Evolutionary conservation across 345 rosid genomes (phyloP).

Genomic region (Arabidopsis arenosa): DNA sequence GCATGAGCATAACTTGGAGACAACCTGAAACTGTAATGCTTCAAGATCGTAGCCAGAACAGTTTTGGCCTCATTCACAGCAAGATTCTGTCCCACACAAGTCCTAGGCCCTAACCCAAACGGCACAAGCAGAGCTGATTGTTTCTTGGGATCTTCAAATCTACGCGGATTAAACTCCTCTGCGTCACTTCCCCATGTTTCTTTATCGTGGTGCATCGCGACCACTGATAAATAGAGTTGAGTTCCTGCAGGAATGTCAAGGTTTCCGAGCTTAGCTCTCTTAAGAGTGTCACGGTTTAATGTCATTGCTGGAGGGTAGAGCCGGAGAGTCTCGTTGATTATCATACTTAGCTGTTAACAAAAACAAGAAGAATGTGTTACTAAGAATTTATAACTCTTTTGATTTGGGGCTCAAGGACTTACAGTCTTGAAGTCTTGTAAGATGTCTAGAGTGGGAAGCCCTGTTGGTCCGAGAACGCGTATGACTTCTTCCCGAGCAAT

Average conservation of each 20-base stretch:
- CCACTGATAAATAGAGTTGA: constrained; percentile 54
- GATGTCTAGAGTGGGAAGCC: constrained; percentile 48
- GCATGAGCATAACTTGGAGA: constrained; percentile 78
- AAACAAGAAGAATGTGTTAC: background rate
- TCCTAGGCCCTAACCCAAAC: constrained; percentile 65
- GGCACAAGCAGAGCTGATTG: constrained; percentile 58
- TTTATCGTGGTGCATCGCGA: constrained; percentile 64
- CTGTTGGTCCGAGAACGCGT: constrained; percentile 46
- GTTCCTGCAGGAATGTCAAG: constrained; percentile 69
- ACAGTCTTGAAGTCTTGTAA: constrained; percentile 71
- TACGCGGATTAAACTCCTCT: constrained; percentile 63
- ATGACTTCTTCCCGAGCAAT: constrained; percentile 76
- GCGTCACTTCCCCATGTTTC: constrained; percentile 79
- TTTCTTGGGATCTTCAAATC: constrained; percentile 60
- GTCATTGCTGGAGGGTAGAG: constrained; percentile 74
- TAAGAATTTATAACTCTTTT: background rate
- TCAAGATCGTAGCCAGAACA: constrained; percentile 61
- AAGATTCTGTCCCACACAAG: constrained; percentile 64
- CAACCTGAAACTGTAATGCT: constrained; percentile 50
- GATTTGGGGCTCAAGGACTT: constrained; percentile 35
- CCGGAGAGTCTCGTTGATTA: constrained; percentile 72
- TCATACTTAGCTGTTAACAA: constrained; percentile 60
- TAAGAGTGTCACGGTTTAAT: constrained; percentile 54
- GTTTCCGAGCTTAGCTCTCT: constrained; percentile 57
- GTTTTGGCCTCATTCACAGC: constrained; percentile 62